Evolutionary conservation across 495 filamentous ascomycete species (phyloP), one percentile per base, ranked within the genome.

Genomic region (Hypoxylon perforatum): DNA sequence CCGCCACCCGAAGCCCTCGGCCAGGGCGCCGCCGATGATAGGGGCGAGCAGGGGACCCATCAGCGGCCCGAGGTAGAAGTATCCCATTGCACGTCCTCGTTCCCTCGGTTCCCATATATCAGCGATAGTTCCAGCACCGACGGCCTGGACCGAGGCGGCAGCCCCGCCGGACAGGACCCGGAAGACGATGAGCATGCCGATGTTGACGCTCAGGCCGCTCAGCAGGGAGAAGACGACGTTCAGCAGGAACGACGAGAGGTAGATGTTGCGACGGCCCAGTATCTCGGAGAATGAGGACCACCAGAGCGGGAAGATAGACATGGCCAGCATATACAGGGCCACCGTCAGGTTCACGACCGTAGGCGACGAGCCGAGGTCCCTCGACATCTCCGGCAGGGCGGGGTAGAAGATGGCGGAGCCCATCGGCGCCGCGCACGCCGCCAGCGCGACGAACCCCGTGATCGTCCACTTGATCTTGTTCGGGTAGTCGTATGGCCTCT

Each of bases 241-340:
- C 5, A 97, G 81, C 21, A 81, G 70, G 73, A 98, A 97, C 0
- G 92, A 96, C 39, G 85, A 78, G 15, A 98, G 71, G 75, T 97
- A 97, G 53, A 98, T 93, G 7, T 89, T 92, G 22, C 94, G 85
- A 38, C 94, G 86, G 18, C 94, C 94, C 3, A 92, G 76, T 3
- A 86, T 84, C 75, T 97, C 94, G 10, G 91, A 94, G 73, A 97
- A 96, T 2, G 88, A 90, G 2, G 91, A 95, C 94, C 94, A 97
- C 92, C 93, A 97, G 4, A 97, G 84, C 1, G 94, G 94, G 63
- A 93, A 97, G 22, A 97, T 92, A 15, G 89, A 86, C 92, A 97
- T 95, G 55, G 85, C 80, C 6, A 96, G 83, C 93, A 97, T 94
- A 73, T 96, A 97, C 50, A 97, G 75, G 1, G 94, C 91, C 9